phyloP scores from a whole-genome alignment of 2,329 filamentous ascomycete genomes.

The Clonostachys rosea region DNA sequence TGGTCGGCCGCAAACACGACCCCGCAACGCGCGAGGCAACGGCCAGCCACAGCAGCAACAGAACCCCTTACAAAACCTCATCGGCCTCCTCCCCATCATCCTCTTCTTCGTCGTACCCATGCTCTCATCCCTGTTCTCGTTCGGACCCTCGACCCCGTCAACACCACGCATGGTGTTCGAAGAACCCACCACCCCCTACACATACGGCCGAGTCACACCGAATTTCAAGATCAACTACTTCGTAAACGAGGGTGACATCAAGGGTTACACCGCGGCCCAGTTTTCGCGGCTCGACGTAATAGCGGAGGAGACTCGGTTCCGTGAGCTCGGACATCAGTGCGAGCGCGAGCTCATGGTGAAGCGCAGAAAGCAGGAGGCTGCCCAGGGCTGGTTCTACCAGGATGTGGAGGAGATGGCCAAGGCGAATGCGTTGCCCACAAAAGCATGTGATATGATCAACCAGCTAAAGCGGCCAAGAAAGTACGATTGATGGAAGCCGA shows the following conservation, averaged over 20 bases:
- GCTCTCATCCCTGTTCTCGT: conserved; percentile 73
- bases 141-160: conserved; percentile 27
- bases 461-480: no score
- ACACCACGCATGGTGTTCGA: conserved; percentile 76
- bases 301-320: conserved; percentile 71
- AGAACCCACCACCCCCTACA: conserved; percentile 64
- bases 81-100: conserved; percentile 81
- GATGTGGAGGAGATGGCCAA: conserved; percentile 75
- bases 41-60: conserved; percentile 43
- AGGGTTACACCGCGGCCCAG: conserved; percentile 63
- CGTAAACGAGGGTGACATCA: conserved; percentile 74
- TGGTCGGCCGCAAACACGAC: conserved; percentile 68
- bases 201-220: conserved; percentile 65
- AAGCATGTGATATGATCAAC: no score
- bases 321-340: conserved; percentile 65
- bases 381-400: conserved; percentile 82
- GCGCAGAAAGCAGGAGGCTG: conserved; percentile 67
- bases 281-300: conserved; percentile 70
- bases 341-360: conserved; percentile 65
- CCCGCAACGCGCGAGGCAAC: conserved; percentile 55
- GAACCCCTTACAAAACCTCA: conserved; percentile 53
- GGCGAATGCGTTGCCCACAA: conserved; percentile 42
- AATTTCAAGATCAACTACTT: conserved; percentile 77
- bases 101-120: conserved; percentile 84
- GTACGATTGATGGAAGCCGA: no score